These are phyloP conservation scores for Coprinellus micaceus DNA, from an alignment of 768 basidiomycete species.

Conservation along the genomic window DNA sequence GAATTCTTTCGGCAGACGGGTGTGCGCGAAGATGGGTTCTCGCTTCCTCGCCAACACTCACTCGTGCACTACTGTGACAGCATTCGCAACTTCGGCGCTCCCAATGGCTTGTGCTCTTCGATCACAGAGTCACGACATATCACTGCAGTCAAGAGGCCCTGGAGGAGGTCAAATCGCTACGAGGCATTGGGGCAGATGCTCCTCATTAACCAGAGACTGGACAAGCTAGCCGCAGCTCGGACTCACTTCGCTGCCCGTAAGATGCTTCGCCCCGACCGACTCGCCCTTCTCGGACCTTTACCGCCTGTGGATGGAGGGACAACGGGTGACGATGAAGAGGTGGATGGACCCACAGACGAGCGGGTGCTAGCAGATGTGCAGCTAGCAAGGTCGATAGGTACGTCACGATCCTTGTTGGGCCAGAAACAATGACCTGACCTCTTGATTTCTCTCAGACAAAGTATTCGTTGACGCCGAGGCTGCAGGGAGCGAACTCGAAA, in stretches of 20 bases:
- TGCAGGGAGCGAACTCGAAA: background rate
- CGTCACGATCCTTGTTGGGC: too few relatives aligned
- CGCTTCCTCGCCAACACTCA: slow-evolving; percentile 22
- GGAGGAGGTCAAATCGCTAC: slow-evolving; percentile 26
- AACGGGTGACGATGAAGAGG: background rate
- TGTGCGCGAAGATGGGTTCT: slow-evolving; percentile 14
- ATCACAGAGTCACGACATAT: slow-evolving; percentile 32
- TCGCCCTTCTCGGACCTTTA: background rate
- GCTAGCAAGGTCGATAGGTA: background rate
- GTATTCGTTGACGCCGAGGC: background rate
- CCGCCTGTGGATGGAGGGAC: background rate
- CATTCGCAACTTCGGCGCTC: slow-evolving; percentile 22
- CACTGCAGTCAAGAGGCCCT: slow-evolving; percentile 32
- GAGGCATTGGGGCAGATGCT: slow-evolving; percentile 36
- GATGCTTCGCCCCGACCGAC: slow-evolving; percentile 16
- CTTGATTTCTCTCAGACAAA: too few relatives aligned
- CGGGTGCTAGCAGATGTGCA: slow-evolving; percentile 2
- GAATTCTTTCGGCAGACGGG: slow-evolving; percentile 23
- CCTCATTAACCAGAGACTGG: slow-evolving; percentile 24
- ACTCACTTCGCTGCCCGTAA: slow-evolving; percentile 12
- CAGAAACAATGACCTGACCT: too few relatives aligned
- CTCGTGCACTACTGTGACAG: slow-evolving; percentile 16
- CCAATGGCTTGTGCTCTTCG: slow-evolving; percentile 28
- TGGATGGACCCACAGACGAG: background rate
- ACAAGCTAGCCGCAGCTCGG: slow-evolving; percentile 25